Percentiles rank a stretch among this genome's conserved stretches.
These are phyloP conservation scores for Furcasterigmium sp. DNA, from an alignment of 2,329 filamentous ascomycete species.

Conservation along the genomic window DNA sequence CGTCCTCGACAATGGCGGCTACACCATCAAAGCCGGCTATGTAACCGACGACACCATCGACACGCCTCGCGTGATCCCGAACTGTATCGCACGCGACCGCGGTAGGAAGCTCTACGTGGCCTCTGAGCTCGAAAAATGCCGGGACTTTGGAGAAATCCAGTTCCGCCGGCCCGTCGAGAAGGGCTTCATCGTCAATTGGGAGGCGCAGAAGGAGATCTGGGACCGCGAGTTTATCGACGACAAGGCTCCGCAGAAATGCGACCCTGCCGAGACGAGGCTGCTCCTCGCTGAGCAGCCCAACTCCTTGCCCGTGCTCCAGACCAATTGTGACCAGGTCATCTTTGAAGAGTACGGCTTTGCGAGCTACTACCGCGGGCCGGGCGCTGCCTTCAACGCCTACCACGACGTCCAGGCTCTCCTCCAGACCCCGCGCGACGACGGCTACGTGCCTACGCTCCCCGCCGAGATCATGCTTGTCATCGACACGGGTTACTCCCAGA, in stretches of 20 bases:
- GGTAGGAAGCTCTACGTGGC: constrained; percentile 75
- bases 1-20: constrained; percentile 88
- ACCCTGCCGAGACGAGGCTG: constrained; percentile 77
- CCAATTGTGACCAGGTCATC: constrained; percentile 91
- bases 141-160: constrained; percentile 81
- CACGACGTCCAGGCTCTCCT: constrained; percentile 70
- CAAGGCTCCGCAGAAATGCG: constrained; percentile 61
- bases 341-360: constrained; percentile 97
- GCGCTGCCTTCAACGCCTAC: constrained; percentile 73
- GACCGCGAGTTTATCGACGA: constrained; percentile 77
- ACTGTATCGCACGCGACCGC: constrained; percentile 81
- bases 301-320: constrained; percentile 72
- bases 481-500: constrained; percentile 90
- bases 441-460: constrained; percentile 40
- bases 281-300: constrained; percentile 84
- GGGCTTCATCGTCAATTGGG: constrained; percentile 95
- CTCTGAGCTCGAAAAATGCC: constrained; percentile 71
- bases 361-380: constrained; percentile 72
- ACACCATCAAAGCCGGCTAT: constrained; percentile 87
- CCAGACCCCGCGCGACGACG: constrained; percentile 45
- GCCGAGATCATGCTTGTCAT: constrained; percentile 82
- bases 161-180: constrained; percentile 91
- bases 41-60: constrained; percentile 39
- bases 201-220: constrained; percentile 93
- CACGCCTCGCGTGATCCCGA: constrained; percentile 68